These are phyloP conservation scores for Candida nanaspora DNA, from an alignment of 805 yeast genomes.

Conservation along the genomic window DNA sequence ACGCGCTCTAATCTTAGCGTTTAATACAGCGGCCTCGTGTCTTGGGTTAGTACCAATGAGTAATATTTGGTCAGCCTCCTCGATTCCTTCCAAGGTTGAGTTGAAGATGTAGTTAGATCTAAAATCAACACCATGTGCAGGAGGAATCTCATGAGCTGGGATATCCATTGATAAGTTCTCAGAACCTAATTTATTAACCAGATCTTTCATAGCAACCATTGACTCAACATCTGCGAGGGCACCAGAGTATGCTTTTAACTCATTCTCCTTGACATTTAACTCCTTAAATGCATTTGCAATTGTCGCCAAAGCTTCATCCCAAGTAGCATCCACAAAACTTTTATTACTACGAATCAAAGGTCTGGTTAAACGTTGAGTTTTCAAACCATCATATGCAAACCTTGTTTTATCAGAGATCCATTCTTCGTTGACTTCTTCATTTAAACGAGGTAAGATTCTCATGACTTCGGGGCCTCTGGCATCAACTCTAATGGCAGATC, in stretches of 20 bases:
- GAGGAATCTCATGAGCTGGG: conserved; percentile 45
- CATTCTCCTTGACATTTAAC: conserved; percentile 55
- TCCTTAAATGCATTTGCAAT: conserved; percentile 55
- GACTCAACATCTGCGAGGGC: conserved; percentile 79
- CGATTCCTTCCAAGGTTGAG: conserved; percentile 71
- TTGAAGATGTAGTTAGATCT: conserved; percentile 78
- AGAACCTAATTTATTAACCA: conserved; percentile 68
- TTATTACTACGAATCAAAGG: conserved; percentile 71
- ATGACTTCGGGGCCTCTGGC: conserved; percentile 82
- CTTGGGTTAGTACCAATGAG: conserved; percentile 84
- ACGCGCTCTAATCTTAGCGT: conserved; percentile 73
- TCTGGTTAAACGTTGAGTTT: conserved; percentile 77
- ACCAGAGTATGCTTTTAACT: conserved; percentile 77
- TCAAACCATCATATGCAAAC: conserved; percentile 79
- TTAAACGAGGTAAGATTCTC: conserved; percentile 80
- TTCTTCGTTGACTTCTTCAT: conserved; percentile 84
- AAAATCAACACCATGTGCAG: conserved; percentile 62
- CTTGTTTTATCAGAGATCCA: conserved; percentile 88
- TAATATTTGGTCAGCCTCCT: conserved; percentile 74
- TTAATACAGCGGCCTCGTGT: conserved; percentile 83
- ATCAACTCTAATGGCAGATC: conserved; percentile 78
- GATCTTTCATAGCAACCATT: conserved; percentile 74
- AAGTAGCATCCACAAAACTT: conserved; percentile 64
- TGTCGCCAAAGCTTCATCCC: conserved; percentile 78
- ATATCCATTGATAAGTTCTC: conserved; percentile 76